Evolutionary conservation across 2,329 filamentous ascomycete species (phyloP).

Genomic region (Cladosporium sp.): DNA sequence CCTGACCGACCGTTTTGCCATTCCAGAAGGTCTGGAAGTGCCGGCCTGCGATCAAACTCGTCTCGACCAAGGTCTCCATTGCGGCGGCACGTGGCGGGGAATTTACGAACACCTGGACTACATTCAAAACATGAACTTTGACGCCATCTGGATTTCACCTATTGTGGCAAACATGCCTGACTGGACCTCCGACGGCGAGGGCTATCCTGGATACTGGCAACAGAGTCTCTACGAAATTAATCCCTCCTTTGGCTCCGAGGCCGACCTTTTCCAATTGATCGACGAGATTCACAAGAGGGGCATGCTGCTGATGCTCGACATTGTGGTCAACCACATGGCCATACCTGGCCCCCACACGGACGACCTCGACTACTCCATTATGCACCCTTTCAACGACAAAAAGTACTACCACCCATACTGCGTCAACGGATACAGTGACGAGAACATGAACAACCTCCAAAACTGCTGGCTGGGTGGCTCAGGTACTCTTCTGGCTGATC

Average conservation of each 20-base stretch:
- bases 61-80: constrained; percentile 36
- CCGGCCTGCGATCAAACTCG: constrained; percentile 43
- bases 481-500: constrained; percentile 46
- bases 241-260: constrained; percentile 45
- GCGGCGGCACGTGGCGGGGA: constrained; percentile 41
- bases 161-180: constrained; percentile 35
- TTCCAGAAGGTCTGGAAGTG: constrained; percentile 49
- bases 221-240: constrained; percentile 48
- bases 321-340: constrained; percentile 46
- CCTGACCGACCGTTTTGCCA: constrained; percentile 59
- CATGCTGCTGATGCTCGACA: constrained; percentile 52
- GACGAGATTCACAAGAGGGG: constrained; percentile 44
- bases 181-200: constrained; percentile 36
- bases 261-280: constrained; percentile 45
- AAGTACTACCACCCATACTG: constrained; percentile 55
- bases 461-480: constrained; percentile 53
- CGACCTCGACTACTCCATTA: constrained; percentile 29
- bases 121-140: constrained; percentile 49
- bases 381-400: constrained; percentile 40
- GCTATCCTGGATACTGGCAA: constrained; percentile 50
- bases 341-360: constrained; percentile 24
- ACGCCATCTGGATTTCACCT: constrained; percentile 38
- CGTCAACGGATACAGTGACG: constrained; percentile 53
- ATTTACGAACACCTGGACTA: constrained; percentile 43
- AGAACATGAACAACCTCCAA: constrained; percentile 29